Conservation (phyloP, 2,329 filamentous ascomycete genomes). For the Trichoderma sp. region DNA sequence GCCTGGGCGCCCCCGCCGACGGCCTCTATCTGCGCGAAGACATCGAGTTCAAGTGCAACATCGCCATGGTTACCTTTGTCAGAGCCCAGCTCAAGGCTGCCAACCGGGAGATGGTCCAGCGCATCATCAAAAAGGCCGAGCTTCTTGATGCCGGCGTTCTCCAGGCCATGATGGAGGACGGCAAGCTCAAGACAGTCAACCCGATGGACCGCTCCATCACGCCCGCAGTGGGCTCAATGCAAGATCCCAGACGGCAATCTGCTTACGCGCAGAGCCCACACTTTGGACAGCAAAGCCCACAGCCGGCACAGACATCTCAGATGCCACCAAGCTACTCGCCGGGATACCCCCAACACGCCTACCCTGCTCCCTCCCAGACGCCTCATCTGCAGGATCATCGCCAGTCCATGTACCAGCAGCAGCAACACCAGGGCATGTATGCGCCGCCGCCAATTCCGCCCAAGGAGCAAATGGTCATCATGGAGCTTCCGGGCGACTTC, state of each 20-base stretch:
- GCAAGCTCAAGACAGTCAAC: conserved; percentile 61
- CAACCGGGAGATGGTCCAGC: conserved; percentile 66
- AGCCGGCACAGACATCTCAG: conserved; percentile 12
- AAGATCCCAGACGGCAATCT: conserved; percentile 13
- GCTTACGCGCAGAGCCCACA: neutral
- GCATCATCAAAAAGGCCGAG: conserved; percentile 72
- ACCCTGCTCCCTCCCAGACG: conserved; percentile 15
- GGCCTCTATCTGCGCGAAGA: conserved; percentile 70
- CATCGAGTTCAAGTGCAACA: conserved; percentile 70
- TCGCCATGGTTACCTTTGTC: conserved; percentile 65
- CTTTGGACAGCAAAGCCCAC: neutral
- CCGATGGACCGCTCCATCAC: conserved; percentile 51
- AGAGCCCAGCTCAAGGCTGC: conserved; percentile 67
- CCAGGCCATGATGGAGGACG: conserved; percentile 67
- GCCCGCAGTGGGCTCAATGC: conserved; percentile 27
- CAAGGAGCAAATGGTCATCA: conserved; percentile 34
- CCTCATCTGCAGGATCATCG: conserved; percentile 26
- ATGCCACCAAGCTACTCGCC: conserved; percentile 43
- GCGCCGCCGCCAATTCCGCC: conserved; percentile 32
- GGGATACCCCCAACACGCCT: conserved; percentile 26
- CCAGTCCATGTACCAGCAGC: conserved; percentile 26
- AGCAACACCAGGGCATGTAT: conserved; percentile 29
- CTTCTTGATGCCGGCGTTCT: conserved; percentile 66
- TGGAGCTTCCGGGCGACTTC: conserved; percentile 54
- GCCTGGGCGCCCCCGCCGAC: conserved; percentile 61